Conservation (phyloP, 75 land plant genomes). For the Azolla pinnata region DNA sequence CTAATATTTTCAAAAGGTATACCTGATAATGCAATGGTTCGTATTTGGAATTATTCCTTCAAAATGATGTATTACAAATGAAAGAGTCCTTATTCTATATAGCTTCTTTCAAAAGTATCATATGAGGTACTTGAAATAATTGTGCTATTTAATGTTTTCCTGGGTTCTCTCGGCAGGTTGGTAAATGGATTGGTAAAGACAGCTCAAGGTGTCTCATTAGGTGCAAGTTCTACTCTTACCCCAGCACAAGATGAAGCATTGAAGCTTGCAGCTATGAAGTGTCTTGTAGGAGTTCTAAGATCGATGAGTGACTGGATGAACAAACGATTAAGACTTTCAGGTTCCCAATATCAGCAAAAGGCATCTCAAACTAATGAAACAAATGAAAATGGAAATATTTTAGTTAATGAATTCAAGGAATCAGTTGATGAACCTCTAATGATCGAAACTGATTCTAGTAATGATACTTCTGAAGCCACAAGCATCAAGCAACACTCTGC, state of each 20-base stretch:
- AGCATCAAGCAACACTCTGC: constrained; percentile 91
- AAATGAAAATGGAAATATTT: constrained; percentile 25
- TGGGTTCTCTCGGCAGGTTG: constrained; percentile 53
- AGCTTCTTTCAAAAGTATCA: no score
- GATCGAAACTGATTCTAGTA: constrained; percentile 45
- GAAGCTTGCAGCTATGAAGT: constrained; percentile 94
- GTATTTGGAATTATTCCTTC: no score
- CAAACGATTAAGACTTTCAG: constrained; percentile 78
- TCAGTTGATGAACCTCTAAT: constrained; percentile 40
- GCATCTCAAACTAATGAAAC: constrained; percentile 52
- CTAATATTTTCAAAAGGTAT: constrained; percentile 99
- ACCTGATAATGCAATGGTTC: no score
- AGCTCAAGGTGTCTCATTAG: constrained; percentile 94
- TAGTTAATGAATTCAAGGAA: constrained; percentile 42
- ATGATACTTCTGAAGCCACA: constrained; percentile 73
- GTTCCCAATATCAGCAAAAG: constrained; percentile 56
- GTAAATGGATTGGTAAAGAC: constrained; percentile 96
- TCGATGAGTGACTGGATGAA: constrained; percentile 99
- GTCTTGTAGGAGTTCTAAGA: constrained; percentile 75
- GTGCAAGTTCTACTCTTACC: constrained; percentile 52
- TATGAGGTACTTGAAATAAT: no score
- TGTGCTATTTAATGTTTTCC: no score
- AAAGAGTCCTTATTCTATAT: no score
- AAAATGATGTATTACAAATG: no score
- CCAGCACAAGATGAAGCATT: constrained; percentile 80